Evolutionary conservation across 2,329 filamentous ascomycete genomes (phyloP), one percentile per base, ranked within the genome.

Genomic region (Microsporum audouinii): DNA sequence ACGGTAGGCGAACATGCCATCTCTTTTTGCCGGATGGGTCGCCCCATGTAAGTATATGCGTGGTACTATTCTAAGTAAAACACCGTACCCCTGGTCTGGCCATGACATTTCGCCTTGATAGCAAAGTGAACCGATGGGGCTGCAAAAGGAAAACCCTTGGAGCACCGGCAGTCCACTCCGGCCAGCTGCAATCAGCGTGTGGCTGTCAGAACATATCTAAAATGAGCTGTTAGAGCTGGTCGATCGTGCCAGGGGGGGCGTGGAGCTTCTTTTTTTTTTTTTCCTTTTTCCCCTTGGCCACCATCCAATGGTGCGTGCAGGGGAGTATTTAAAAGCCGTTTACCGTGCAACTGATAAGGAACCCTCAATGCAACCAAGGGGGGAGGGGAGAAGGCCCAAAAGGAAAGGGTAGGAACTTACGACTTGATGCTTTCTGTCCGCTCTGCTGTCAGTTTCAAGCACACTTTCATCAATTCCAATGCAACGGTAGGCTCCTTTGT

Each of bases 401-500:
- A 47, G 33, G 14, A 38, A 17, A 47, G 31, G 64, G 60, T 5
- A 64, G 61, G 47, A 38, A 79, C 78, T 71, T 75, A 82, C 72
- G 79, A 80, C 29, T 83, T 86, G 64, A 86, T 84, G 60, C 82
- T 81, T 69, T 84, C 82, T 90, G 97, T 95, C 66, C 94, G 82
- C 80, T 99, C 94, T 61, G 88, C 95, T 47, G 92, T 97, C 72
- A 99, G 75, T 79, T 96, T 96, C 71, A 99, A 73, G n/a, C 88
- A 88, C 58, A 97, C 85, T 68, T 85, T 86, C 71, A 99, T 74
- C 69, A 99, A 71, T 75, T 99, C 94, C 68, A 84, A 82, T 56
- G 90, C 90, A 62, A 96, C 84, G 45, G 90, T 88, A 0, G 85
- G 82, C 67, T 95, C 82, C 60, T 86, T 79, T 63, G 78, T 78